phyloP scores from a whole-genome alignment of 768 basidiomycete species.

The Suillus decipiens region DNA sequence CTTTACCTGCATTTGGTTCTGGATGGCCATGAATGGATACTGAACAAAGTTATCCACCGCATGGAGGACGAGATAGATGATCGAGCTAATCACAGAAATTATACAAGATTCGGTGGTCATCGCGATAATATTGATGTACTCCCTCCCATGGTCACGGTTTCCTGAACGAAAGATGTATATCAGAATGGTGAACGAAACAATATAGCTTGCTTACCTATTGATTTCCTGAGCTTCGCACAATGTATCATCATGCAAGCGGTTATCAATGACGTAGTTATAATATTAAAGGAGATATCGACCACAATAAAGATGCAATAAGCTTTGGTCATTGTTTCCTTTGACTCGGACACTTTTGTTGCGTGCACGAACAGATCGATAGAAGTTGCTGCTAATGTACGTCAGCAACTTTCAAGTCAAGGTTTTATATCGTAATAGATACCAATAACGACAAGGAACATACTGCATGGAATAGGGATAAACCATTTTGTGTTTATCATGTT shows the following conservation, averaged over 20 bases:
- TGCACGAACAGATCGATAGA: constrained; percentile 1
- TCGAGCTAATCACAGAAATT: constrained; percentile 10
- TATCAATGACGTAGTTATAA: constrained; percentile 3
- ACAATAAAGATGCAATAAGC: neutral
- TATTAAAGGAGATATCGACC: constrained; percentile 1
- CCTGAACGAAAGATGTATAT: neutral
- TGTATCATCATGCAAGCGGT: neutral
- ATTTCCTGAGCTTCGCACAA: neutral
- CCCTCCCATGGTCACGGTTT: neutral
- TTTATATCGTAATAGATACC: neutral
- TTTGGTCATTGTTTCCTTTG: neutral
- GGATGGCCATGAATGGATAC: constrained; percentile 9
- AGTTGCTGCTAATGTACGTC: neutral
- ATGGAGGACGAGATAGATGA: constrained; percentile 9
- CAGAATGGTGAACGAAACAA: neutral
- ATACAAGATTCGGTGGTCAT: constrained; percentile 9
- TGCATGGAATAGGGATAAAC: neutral
- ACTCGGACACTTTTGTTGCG: neutral
- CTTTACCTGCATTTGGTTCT: constrained; percentile 11
- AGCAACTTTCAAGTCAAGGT: neutral
- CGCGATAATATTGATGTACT: constrained; percentile 3
- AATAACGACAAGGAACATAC: constrained; percentile 3
- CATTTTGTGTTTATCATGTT: constrained; percentile 1
- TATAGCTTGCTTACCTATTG: neutral
- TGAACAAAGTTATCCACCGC: constrained; percentile 4